Percentiles rank a stretch among this genome's conserved stretches.
These are phyloP conservation scores for Raffaelea deltoideospora DNA, from an alignment of 2,329 filamentous ascomycete species.

Conservation along the genomic window DNA sequence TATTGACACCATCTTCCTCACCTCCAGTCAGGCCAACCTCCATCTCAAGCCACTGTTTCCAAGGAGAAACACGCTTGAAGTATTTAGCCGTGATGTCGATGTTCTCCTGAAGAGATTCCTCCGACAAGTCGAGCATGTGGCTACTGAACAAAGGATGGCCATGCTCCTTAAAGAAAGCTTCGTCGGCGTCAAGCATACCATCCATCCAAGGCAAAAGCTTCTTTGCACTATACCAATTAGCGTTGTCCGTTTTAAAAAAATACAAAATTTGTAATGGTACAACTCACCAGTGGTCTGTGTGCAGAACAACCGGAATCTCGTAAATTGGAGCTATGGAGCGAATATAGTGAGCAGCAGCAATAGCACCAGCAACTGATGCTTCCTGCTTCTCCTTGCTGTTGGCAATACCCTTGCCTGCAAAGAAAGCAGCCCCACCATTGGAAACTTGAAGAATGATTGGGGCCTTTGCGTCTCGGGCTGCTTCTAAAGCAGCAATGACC, in stretches of 20 bases:
- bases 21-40: constrained; percentile 71
- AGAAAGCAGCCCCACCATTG: constrained; percentile 87
- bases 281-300: constrained; percentile 61
- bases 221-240: constrained; percentile 58
- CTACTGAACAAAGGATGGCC: constrained; percentile 78
- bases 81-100: constrained; percentile 84
- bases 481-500: constrained; percentile 53
- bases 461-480: constrained; percentile 78
- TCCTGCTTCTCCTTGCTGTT: constrained; percentile 77
- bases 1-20: constrained; percentile 54
- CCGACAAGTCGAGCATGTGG: constrained; percentile 97
- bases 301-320: constrained; percentile 79
- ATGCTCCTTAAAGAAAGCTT: constrained; percentile 85
- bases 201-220: constrained; percentile 98
- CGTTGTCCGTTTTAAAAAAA: not conserved
- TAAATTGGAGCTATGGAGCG: constrained; percentile 75
- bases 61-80: constrained; percentile 81
- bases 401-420: constrained; percentile 77
- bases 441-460: constrained; percentile 89
- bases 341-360: constrained; percentile 89
- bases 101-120: constrained; percentile 84
- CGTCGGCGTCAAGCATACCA: constrained; percentile 87
- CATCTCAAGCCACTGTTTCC: constrained; percentile 99
- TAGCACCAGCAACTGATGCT: constrained; percentile 73
- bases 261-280: not conserved